A percentile compares a stretch with the other conserved stretches of the same genome.
These are phyloP conservation scores for Barbatosphaeria neglecta DNA, from an alignment of 495 filamentous ascomycete genomes.

Conservation along the genomic window DNA sequence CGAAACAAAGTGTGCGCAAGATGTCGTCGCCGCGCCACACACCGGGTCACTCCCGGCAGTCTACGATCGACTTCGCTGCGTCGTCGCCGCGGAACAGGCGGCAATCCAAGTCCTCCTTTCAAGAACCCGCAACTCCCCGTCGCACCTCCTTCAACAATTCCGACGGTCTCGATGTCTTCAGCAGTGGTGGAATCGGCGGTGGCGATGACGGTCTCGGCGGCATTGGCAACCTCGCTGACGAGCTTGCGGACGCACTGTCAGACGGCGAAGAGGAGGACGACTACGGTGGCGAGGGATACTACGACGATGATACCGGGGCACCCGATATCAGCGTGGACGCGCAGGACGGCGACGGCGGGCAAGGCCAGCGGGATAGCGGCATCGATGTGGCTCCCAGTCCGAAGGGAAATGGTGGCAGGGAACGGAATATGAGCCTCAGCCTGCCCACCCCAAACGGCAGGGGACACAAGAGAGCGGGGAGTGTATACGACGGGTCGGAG, in stretches of 20 bases:
- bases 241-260: conserved; percentile 51
- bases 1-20: neutral
- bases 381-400: conserved; percentile 28
- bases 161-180: conserved; percentile 35
- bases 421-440: conserved; percentile 19
- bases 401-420: conserved; percentile 6
- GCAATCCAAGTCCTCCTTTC: conserved; percentile 48
- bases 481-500: conserved; percentile 49
- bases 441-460: conserved; percentile 26
- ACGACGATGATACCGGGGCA: conserved; percentile 24
- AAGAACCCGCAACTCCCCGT: conserved; percentile 49
- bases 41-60: conserved; percentile 52
- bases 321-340: conserved; percentile 17
- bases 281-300: conserved; percentile 41
- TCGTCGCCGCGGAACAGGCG: conserved; percentile 28
- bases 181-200: conserved; percentile 22
- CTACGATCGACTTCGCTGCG: conserved; percentile 48
- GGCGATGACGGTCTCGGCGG: conserved; percentile 39
- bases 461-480: conserved; percentile 33
- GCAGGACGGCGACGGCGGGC: conserved; percentile 6
- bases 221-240: conserved; percentile 75
- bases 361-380: conserved; percentile 23
- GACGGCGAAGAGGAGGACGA: conserved; percentile 48
- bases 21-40: conserved; percentile 46
- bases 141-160: conserved; percentile 38